Percentiles rank a stretch among this genome's conserved stretches.
Evolutionary conservation across 2,329 filamentous ascomycete genomes (phyloP).

Genomic region (Tolypocladium tropicale): DNA sequence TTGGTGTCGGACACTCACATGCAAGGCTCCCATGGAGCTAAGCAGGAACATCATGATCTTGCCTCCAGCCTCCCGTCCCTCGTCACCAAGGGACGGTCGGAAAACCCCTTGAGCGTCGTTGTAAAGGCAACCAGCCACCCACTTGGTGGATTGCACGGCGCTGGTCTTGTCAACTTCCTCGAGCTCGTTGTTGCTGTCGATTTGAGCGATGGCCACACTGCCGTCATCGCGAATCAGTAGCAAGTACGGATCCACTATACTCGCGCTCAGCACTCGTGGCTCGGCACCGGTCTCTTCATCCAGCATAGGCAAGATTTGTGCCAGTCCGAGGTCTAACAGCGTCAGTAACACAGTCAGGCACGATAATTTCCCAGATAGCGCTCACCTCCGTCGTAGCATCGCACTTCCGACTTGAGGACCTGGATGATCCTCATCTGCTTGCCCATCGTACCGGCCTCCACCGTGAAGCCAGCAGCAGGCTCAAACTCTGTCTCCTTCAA

Average conservation of each 20-base stretch:
- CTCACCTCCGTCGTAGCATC: conserved; percentile 83
- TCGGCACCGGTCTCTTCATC: conserved; percentile 84
- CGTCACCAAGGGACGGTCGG: conserved; percentile 27
- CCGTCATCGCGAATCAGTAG: conserved; percentile 76
- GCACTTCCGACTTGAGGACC: conserved; percentile 74
- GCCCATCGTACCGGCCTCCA: conserved; percentile 79
- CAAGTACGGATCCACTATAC: conserved; percentile 79
- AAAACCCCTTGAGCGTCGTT: conserved; percentile 52
- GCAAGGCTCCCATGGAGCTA: conserved; percentile 60
- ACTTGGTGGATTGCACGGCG: conserved; percentile 51
- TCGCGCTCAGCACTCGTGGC: conserved; percentile 66
- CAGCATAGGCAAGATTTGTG: conserved; percentile 85
- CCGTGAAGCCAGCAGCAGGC: conserved; percentile 72
- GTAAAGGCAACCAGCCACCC: conserved; percentile 79
- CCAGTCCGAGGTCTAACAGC: conserved; percentile 65
- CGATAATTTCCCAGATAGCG: conserved; percentile 7
- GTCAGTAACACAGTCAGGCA: conserved; percentile 7
- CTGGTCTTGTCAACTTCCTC: conserved; percentile 64
- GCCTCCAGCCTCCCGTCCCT: conserved; percentile 26
- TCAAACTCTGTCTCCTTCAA: conserved; percentile 85
- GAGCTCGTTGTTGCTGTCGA: conserved; percentile 68
- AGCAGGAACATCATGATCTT: conserved; percentile 68
- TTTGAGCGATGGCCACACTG: conserved; percentile 68
- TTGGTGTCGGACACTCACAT: conserved; percentile 41
- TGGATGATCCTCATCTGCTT: conserved; percentile 75